A percentile compares a stretch with the other conserved stretches of the same genome.
These are phyloP conservation scores for Cladobotryum mycophilum DNA, from an alignment of 2,329 filamentous ascomycete species.

Conservation along the genomic window DNA sequence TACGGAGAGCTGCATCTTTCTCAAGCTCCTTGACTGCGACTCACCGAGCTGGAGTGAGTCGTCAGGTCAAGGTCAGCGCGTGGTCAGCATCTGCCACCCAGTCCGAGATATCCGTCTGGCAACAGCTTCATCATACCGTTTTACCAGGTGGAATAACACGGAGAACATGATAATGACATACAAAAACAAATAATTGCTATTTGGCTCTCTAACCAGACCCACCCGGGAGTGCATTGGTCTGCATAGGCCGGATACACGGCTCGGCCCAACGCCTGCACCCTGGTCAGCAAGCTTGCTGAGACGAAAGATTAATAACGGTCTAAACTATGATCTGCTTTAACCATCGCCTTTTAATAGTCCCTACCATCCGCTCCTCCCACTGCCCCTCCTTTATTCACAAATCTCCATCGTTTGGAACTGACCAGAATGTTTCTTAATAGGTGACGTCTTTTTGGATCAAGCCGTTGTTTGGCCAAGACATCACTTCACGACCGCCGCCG, in stretches of 20 bases:
- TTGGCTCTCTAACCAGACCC: not conserved
- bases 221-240: slow-evolving; percentile 1
- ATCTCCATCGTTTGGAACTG: not conserved
- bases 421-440: slow-evolving; percentile 1
- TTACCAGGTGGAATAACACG: too few relatives aligned
- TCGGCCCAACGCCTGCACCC: slow-evolving; percentile 12
- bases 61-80: too few relatives aligned
- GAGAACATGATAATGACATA: too few relatives aligned
- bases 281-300: slow-evolving; percentile 7
- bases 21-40: too few relatives aligned
- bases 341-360: not conserved
- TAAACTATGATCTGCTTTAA: slow-evolving; percentile 4
- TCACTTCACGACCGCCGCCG: not conserved
- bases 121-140: too few relatives aligned
- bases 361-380: not conserved
- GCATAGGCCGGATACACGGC: slow-evolving; percentile 11
- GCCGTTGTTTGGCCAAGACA: not conserved
- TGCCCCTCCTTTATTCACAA: not conserved
- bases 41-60: too few relatives aligned
- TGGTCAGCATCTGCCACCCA: too few relatives aligned
- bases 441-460: slow-evolving; percentile 4
- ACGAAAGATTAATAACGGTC: slow-evolving; percentile 7
- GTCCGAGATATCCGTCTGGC: too few relatives aligned
- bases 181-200: too few relatives aligned
- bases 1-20: too few relatives aligned